Evolutionary conservation across 1,284 basidiomycete species (phyloP).

Genomic region (Austroboletus rostrupii): DNA sequence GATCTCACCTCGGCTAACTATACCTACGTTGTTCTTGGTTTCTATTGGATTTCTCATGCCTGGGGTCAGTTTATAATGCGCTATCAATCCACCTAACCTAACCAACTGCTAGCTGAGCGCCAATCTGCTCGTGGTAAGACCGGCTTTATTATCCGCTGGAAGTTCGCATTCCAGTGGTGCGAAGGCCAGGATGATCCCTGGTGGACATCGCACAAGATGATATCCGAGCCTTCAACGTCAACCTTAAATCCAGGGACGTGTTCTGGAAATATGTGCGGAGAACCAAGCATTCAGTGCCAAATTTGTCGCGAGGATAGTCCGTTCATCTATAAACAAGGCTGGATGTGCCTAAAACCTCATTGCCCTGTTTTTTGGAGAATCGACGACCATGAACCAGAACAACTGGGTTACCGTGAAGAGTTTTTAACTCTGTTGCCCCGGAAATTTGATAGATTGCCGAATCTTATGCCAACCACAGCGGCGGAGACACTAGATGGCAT

Average conservation of each 20-base stretch:
- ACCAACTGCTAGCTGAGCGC: conserved; percentile 52
- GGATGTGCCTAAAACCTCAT: conserved; percentile 59
- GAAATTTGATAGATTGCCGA: conserved; percentile 28
- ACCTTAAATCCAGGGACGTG: background rate
- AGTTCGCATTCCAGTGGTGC: conserved; percentile 80
- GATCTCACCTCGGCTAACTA: conserved; percentile 49
- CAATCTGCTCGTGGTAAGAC: conserved; percentile 44
- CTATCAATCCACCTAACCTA: conserved; percentile 11
- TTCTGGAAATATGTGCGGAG: background rate
- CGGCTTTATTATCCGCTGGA: conserved; percentile 60
- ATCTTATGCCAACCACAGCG: conserved; percentile 30
- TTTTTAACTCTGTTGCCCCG: conserved; percentile 40
- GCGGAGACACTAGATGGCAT: conserved; percentile 29
- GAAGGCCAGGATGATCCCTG: conserved; percentile 52
- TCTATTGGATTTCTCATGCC: conserved; percentile 63
- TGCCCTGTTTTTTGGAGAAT: conserved; percentile 56
- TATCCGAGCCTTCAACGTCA: background rate
- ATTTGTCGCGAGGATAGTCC: conserved; percentile 43
- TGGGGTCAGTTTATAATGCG: conserved; percentile 54
- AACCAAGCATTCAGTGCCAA: conserved; percentile 22
- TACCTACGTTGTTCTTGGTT: conserved; percentile 68
- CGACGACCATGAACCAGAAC: conserved; percentile 26
- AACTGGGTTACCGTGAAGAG: conserved; percentile 42
- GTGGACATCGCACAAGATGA: conserved; percentile 14
- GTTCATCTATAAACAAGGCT: conserved; percentile 49